phyloP scores from a whole-genome alignment of 345 rosid genomes.

The Schrenkiella parvula region DNA sequence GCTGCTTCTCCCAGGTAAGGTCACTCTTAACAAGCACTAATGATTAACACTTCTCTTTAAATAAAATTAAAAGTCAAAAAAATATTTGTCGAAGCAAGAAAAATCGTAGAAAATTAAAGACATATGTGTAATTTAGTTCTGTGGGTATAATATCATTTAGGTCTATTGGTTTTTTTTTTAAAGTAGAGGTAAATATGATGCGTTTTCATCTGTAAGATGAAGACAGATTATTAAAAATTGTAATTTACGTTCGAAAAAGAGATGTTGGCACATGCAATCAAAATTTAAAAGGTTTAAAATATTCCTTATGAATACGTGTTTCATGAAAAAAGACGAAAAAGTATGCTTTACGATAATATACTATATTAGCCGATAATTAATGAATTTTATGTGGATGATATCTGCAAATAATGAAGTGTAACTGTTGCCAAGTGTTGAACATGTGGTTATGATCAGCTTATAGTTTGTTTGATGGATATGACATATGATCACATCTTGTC shows the following conservation, averaged over 20 bases:
- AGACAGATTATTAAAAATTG: not conserved
- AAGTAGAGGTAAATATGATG: not conserved
- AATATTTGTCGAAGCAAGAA: not conserved
- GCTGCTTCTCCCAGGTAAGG: slow-evolving; percentile 73
- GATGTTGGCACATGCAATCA: not conserved
- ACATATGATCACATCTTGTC: slow-evolving; percentile 12
- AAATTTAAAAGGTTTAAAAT: not conserved
- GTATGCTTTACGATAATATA: not conserved
- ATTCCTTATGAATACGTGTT: slow-evolving; percentile 1
- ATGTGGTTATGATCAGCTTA: slow-evolving; percentile 30
- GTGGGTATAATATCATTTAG: not conserved
- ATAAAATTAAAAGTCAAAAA: not conserved
- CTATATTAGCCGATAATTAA: not conserved
- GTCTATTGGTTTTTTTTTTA: not conserved
- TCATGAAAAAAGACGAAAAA: not conserved
- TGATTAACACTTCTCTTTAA: not conserved
- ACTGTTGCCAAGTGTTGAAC: slow-evolving; percentile 9
- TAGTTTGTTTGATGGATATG: slow-evolving; percentile 18
- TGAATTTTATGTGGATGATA: slow-evolving; percentile 10
- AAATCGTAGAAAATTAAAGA: not conserved
- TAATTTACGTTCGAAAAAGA: not conserved
- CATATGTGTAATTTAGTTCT: not conserved
- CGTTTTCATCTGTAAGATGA: not conserved
- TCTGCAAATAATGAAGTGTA: not conserved
- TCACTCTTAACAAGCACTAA: not conserved